Base-by-base conservation (phyloP, 2,329 filamentous ascomycete species). In the Gnomoniopsis sp. region DNA sequence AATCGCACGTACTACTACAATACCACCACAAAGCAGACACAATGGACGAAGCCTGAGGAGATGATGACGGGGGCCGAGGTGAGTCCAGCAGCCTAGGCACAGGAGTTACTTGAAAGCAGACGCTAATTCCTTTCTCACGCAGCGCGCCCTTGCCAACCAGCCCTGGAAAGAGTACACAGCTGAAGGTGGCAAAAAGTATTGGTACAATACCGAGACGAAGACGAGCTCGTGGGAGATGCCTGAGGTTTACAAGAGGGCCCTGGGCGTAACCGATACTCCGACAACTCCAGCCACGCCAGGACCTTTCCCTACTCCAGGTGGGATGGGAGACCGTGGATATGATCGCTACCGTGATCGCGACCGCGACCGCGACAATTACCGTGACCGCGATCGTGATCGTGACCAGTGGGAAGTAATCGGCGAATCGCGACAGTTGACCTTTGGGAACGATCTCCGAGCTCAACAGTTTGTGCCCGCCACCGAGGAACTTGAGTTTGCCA, bases 221-320 rank as follows among this genome's bases (percentile, higher is more conserved):
- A 84, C 92, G 76, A 98, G 92, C 72, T 91, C 90, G 34, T 99
- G 95, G 95, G 89, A 93, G 69, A 93, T 96, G 83, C 95, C 95
- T 57, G 89, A 91, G 57, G 85, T 78, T 63, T 93, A 93, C 75
- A 91, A 90, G 70, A 82, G 82, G 66, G 89, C 90, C 61, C 78
- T 93, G 59, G 87, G 87, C 53, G 83, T 85, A 63, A 79, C 79
- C 44, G 72, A 69, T 49, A 72, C 76, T 15, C 73, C 79, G 3
- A 71, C 73, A 14, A 75, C 77, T 30, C 75, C 80, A 57, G 70
- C 70, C 49, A 68, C 76, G 34, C 65, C 75, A 33, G 72, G 72
- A 11, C 71, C 81, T 30, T 77, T 82, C 64, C 68, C 73, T 41
- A 73, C 75, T 49, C 73, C 76, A 36, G 71, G 75, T 55, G 73